Evolutionary conservation across 2,329 filamentous ascomycete genomes (phyloP).

Genomic region (Metarhizium robertsii): DNA sequence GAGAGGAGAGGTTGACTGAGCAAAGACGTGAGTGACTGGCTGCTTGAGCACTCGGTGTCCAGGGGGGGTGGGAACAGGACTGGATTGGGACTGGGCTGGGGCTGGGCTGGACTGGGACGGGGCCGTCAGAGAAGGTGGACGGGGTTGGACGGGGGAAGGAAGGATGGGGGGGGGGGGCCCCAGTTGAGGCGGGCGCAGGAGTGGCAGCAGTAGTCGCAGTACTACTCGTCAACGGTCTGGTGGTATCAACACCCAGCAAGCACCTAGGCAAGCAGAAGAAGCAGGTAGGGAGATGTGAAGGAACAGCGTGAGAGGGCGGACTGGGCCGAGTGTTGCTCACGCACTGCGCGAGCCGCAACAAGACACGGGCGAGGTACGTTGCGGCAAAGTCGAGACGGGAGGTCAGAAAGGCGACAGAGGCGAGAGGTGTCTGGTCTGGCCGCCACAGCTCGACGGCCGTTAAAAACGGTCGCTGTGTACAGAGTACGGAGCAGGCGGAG

Average conservation of each 20-base stretch:
- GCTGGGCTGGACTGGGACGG: slow-evolving; percentile 5
- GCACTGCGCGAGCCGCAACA: no score
- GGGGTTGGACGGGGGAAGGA: not conserved
- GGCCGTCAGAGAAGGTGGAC: not conserved
- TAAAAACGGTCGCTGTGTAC: no score
- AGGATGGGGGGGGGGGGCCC: not conserved
- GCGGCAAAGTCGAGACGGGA: no score
- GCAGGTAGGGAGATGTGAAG: not conserved
- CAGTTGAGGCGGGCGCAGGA: no score
- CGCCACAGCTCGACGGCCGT: no score
- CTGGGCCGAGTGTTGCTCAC: no score
- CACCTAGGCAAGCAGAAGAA: not conserved
- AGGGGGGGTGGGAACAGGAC: slow-evolving; percentile 14
- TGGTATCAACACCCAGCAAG: not conserved
- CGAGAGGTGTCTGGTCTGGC: no score
- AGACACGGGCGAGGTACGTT: no score
- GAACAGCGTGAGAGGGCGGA: not conserved
- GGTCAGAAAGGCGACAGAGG: no score
- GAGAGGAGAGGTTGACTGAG: slow-evolving; percentile 11
- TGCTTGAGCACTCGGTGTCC: slow-evolving; percentile 1
- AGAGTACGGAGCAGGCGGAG: no score
- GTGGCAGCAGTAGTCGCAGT: not conserved
- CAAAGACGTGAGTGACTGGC: slow-evolving; percentile 4
- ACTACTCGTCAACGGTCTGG: no score
- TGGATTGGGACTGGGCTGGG: slow-evolving; percentile 6